Base-by-base conservation (phyloP, 768 basidiomycete genomes). In the Lyophyllum shimeji region DNA sequence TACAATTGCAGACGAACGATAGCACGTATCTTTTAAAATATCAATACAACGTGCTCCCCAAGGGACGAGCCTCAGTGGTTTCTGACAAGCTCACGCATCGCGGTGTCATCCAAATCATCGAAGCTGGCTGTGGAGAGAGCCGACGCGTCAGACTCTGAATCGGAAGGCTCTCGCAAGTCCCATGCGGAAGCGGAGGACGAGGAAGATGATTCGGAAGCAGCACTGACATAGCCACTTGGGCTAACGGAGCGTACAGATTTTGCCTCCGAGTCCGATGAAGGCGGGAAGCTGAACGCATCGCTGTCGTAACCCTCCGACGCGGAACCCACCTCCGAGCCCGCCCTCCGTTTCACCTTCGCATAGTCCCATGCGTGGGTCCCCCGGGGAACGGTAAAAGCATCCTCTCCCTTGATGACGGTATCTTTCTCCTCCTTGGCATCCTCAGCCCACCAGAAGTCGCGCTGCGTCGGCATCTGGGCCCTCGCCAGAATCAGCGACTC, bases 391-490 rank as follows among this genome's bases (percentile, higher is more conserved):
- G 34, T 3, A 13, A 13, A 37, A 5, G 3, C 3, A 17, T n/a
- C 31, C 29, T 20, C 47, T 13, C 31, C n/a, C 21, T 33, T 24
- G 3, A 20, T 27, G 3, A 20, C n/a, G 3, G 34, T 37, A 34
- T 46, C 52, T n/a, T 25, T 42, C 43, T 42, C 43, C 11, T 50
- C 55, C 24, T 34, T 42, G 21, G 42, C 37, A 21, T 8, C 44
- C 12, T 29, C 15, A 13, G 15, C 29, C 4, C 15, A 25, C 43
- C 47, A 25, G 15, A 46, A 51, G 20, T 17, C 29, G 31, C 47
- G 53, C 34, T 56, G 60, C 34, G 37, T 57, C 15, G 59, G 55
- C 39, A 56, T 56, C 31, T 23, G 55, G 11, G 49, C 44, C 52
- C 55, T 56, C 3, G 23, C 37, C 20, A 50, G 2, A 7, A 24